Evolutionary conservation across 306 rosid species (phyloP), one percentile per base, ranked within the genome.

Genomic region (Styphnolobium japonicum): DNA sequence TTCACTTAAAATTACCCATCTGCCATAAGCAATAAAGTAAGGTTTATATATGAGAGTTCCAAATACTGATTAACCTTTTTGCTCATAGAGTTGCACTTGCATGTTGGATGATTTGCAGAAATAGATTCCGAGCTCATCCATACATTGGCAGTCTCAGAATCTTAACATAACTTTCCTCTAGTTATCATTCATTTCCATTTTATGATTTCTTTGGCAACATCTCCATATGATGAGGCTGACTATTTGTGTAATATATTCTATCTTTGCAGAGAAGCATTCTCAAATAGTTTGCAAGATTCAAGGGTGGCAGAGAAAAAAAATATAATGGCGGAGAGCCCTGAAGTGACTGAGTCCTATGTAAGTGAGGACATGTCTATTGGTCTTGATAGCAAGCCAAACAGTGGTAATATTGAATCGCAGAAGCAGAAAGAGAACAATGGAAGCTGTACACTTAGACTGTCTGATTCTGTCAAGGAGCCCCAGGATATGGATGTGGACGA

Each of bases 251-350:
- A 68, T 67, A 66, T 65, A 16, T 81, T 73, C 27, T 31, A 45
- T 64, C 16, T 45, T 74, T 21, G 53, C 80, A 92, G 94, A 84
- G 76, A 79, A 76, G 68, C 69, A 56, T 48, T 48, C 75, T 78
- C 89, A 33, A 57, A 65, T 68, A 63, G 80, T 83, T 80, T 85
- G 73, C 88, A 45, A 70, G 65, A 45, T 70, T 73, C 71, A 62
- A 83, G 81, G 75, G 46, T 64, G 66, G 79, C 40, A 16, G 69
- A 77, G 67, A 68, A 63, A 81, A 62, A 39, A 81, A 62, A 39
- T 78, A 70, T 66, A 49, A 84, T 36, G 67, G 76, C 63, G 67
- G 73, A 65, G 71, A 74, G 53, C 72, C 79, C 83, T 67, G 67
- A 77, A 39, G 53, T 80, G 75, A 58, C 33, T 46, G 84, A 71